Percentiles rank a stretch among this genome's conserved stretches.
These are phyloP conservation scores for Salvia rosmarinus DNA, from an alignment of 257 asterid species.

Conservation along the genomic window DNA sequence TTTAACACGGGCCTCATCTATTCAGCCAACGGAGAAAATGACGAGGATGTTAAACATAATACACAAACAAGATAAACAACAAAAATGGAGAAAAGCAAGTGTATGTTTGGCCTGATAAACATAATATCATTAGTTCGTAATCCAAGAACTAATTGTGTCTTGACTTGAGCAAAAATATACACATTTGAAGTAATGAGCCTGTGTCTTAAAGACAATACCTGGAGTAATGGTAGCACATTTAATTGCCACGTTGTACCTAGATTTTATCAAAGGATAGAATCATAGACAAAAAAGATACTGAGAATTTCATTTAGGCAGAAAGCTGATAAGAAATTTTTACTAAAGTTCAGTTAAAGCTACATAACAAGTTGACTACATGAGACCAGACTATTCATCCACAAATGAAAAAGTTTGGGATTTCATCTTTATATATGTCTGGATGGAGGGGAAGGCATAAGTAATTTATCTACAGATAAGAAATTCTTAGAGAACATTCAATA, in stretches of 20 bases:
- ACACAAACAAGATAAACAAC: constrained; percentile 10
- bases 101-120: constrained; percentile 15
- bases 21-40: constrained; percentile 37
- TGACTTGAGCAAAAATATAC: too few species aligned
- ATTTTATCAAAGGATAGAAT: constrained; percentile 31
- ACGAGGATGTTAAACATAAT: constrained; percentile 21
- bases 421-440: background rate
- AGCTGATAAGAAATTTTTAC: background rate
- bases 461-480: too few species aligned
- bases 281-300: constrained; percentile 4
- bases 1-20: constrained; percentile 64
- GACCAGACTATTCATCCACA: constrained; percentile 1
- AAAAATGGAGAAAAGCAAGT: constrained; percentile 18
- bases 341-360: background rate
- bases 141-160: too few species aligned
- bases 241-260: constrained; percentile 81
- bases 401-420: background rate
- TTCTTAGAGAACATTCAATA: too few species aligned
- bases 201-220: constrained; percentile 47
- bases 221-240: constrained; percentile 92
- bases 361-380: constrained; percentile 14
- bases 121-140: constrained; percentile 11
- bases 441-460: too few species aligned
- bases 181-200: constrained; percentile 10
- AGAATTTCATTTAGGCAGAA: constrained; percentile 19